phyloP scores from a whole-genome alignment of 2,329 filamentous ascomycete species.

The Fusarium sp. region DNA sequence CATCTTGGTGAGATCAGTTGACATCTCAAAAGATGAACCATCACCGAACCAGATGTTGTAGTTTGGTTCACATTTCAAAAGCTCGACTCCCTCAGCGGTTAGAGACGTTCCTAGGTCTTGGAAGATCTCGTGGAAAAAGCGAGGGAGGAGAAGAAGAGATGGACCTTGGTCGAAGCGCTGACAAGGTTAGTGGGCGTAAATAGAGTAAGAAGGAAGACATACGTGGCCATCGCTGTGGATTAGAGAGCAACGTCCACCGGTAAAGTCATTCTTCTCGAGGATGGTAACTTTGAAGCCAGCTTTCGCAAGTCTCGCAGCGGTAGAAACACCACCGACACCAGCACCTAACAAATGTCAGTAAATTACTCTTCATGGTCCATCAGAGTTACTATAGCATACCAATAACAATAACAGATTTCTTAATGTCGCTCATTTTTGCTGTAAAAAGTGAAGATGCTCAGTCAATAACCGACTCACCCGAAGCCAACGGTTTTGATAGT shows the following conservation, averaged over 20 bases:
- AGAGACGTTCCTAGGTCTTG: constrained; percentile 72
- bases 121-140: constrained; percentile 75
- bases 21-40: constrained; percentile 68
- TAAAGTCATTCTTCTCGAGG: constrained; percentile 79
- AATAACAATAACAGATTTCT: constrained; percentile 42
- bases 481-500: constrained; percentile 13
- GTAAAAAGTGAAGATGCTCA: neutral
- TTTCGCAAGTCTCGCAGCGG: constrained; percentile 74
- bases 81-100: constrained; percentile 69
- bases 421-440: constrained; percentile 16
- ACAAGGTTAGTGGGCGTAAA: neutral
- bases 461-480: neutral
- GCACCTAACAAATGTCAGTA: constrained; percentile 57
- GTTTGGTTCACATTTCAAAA: constrained; percentile 78
- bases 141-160: constrained; percentile 75
- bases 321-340: constrained; percentile 75
- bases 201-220: neutral
- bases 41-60: constrained; percentile 79
- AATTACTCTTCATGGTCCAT: neutral
- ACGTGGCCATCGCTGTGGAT: constrained; percentile 63
- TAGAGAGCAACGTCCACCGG: constrained; percentile 75
- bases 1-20: constrained; percentile 75
- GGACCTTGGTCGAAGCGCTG: constrained; percentile 80
- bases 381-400: constrained; percentile 18
- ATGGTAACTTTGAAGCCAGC: constrained; percentile 77